Percentiles rank a stretch among this genome's conserved stretches.
Evolutionary conservation across 331 rosid genomes (phyloP).

Genomic region (Erythrophleum ivorense): DNA sequence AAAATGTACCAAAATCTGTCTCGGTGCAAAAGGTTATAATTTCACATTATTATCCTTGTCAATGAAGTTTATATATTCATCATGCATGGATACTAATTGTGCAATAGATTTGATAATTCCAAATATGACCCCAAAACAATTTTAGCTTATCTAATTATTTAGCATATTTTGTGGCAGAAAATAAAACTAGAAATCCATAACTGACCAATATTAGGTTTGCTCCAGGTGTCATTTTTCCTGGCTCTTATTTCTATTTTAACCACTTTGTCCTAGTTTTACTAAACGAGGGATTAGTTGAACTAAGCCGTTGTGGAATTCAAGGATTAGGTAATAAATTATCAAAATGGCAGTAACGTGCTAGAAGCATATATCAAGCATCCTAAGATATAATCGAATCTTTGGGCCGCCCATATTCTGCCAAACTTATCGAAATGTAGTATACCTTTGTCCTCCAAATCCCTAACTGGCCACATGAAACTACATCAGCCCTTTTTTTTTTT

Average conservation of each 20-base stretch:
- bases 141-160: not conserved
- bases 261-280: slow-evolving; percentile 27
- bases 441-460: slow-evolving; percentile 30
- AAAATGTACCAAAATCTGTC: not conserved
- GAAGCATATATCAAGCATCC: slow-evolving; percentile 29
- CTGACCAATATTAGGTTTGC: not conserved
- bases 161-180: no score
- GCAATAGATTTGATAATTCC: not conserved
- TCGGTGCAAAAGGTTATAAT: slow-evolving; percentile 1
- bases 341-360: slow-evolving; percentile 44
- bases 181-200: no score
- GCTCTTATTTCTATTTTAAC: slow-evolving; percentile 17
- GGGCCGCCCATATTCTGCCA: slow-evolving; percentile 39
- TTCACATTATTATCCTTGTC: slow-evolving; percentile 11
- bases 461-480: slow-evolving; percentile 29
- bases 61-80: slow-evolving; percentile 13
- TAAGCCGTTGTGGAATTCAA: slow-evolving; percentile 42
- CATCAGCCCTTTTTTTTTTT: not conserved
- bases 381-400: slow-evolving; percentile 54
- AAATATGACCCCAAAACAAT: slow-evolving; percentile 13
- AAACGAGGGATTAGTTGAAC: slow-evolving; percentile 50
- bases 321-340: slow-evolving; percentile 53
- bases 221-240: slow-evolving; percentile 28
- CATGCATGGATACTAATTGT: slow-evolving; percentile 6
- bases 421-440: slow-evolving; percentile 22